phyloP scores from a whole-genome alignment of 805 yeast genomes.

The Barnettozyma vustinii region DNA sequence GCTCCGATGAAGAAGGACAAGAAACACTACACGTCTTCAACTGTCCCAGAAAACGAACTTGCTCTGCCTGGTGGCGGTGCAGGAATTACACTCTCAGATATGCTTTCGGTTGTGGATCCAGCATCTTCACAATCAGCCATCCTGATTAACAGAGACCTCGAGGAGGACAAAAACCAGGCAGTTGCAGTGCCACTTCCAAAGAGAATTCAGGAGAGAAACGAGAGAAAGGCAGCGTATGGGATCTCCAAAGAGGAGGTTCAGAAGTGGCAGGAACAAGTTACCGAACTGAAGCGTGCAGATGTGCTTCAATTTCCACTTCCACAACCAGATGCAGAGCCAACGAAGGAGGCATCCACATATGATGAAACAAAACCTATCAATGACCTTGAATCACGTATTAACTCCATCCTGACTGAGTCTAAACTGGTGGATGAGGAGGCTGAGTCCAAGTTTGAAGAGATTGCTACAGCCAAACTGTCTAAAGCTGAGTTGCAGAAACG shows the following conservation, averaged over 20 bases:
- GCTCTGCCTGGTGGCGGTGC: conserved; percentile 56
- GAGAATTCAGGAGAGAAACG: conserved; percentile 79
- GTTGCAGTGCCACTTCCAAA: conserved; percentile 79
- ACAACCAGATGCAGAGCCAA: conserved; percentile 27
- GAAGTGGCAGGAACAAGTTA: conserved; percentile 84
- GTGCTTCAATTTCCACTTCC: conserved; percentile 73
- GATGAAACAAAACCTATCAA: conserved; percentile 38
- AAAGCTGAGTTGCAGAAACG: conserved; percentile 74
- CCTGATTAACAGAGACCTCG: conserved; percentile 32
- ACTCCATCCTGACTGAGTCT: conserved; percentile 56
- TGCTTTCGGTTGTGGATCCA: conserved; percentile 61
- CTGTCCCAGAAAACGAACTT: conserved; percentile 62
- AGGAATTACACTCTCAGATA: conserved; percentile 63
- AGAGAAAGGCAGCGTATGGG: conserved; percentile 86
- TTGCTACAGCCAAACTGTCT: conserved; percentile 74
- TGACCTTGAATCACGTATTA: conserved; percentile 64
- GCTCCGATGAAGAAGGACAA: conserved; percentile 37
- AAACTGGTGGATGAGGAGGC: conserved; percentile 65
- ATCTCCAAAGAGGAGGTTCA: conserved; percentile 80
- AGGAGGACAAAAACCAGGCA: conserved; percentile 39
- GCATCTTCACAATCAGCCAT: conserved; percentile 46
- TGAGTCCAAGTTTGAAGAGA: conserved; percentile 81
- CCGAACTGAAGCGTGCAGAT: conserved; percentile 76
- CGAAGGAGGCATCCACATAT: conserved; percentile 50
- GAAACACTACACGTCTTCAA: conserved; percentile 45